phyloP scores from a whole-genome alignment of 305 asterid species.

The Fraxinus latifolia region DNA sequence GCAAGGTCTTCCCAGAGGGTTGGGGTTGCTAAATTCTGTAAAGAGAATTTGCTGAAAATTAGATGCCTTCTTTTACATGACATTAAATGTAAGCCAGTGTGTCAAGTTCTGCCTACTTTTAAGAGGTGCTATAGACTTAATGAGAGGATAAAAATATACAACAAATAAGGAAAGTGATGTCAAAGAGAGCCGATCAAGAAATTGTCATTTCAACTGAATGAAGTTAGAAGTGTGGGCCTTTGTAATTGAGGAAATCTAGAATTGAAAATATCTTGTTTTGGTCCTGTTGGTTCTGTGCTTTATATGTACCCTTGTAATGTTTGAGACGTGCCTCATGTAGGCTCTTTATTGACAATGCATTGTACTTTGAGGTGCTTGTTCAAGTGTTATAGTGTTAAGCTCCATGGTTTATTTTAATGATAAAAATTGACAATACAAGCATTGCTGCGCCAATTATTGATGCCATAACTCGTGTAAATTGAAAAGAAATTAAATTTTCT shows the following conservation, averaged over 20 bases:
- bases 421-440: neutral
- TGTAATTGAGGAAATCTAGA: slow-evolving; percentile 18
- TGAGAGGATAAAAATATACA: slow-evolving; percentile 14
- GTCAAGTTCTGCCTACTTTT: slow-evolving; percentile 7
- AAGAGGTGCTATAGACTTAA: slow-evolving; percentile 3
- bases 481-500: neutral
- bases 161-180: neutral
- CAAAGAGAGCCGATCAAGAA: slow-evolving; percentile 10
- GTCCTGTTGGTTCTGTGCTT: slow-evolving; percentile 9
- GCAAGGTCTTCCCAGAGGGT: slow-evolving; percentile 63
- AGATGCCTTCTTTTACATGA: slow-evolving; percentile 34
- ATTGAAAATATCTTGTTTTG: neutral
- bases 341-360: neutral
- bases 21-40: slow-evolving; percentile 55
- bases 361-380: slow-evolving; percentile 13
- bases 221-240: slow-evolving; percentile 2
- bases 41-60: slow-evolving; percentile 54
- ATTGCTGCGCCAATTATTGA: neutral
- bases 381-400: neutral
- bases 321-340: neutral
- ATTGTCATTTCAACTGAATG: neutral
- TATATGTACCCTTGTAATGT: neutral
- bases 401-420: slow-evolving; percentile 1
- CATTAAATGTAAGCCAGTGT: neutral
- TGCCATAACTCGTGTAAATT: neutral